phyloP scores from a whole-genome alignment of 2,329 filamentous ascomycete genomes.

The Orbilia quercus region DNA sequence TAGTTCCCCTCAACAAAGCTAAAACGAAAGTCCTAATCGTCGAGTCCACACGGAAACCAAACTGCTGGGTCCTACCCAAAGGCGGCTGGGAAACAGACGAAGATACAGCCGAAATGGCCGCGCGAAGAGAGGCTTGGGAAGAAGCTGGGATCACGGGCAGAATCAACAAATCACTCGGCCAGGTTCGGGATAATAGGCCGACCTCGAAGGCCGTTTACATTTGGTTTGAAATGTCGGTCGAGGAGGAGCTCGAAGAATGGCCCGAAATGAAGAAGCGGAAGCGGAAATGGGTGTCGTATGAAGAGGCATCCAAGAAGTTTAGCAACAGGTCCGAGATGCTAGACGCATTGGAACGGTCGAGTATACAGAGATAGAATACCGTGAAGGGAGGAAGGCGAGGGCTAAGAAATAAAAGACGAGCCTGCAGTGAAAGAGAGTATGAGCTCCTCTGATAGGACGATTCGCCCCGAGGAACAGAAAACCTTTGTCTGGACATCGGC shows the following conservation, averaged over 20 bases:
- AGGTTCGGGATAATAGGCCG: conserved; percentile 81
- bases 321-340: conserved; percentile 82
- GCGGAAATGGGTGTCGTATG: conserved; percentile 88
- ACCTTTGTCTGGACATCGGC: not conserved
- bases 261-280: conserved; percentile 92
- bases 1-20: conserved; percentile 88
- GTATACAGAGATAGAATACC: conserved; percentile 46
- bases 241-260: conserved; percentile 86
- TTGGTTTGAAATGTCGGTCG: conserved; percentile 87
- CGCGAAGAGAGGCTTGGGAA: conserved; percentile 91
- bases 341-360: conserved; percentile 78
- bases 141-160: conserved; percentile 91
- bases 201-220: conserved; percentile 32
- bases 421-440: conserved; percentile 4
- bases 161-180: conserved; percentile 84
- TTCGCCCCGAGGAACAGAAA: not conserved
- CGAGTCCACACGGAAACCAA: conserved; percentile 87
- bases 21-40: conserved; percentile 91
- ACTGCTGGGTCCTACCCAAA: conserved; percentile 92
- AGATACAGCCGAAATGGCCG: conserved; percentile 82
- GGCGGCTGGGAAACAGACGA: conserved; percentile 98
- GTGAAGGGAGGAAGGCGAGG: conserved; percentile 20
- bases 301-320: conserved; percentile 81
- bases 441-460: not conserved
- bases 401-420: not conserved